Percentiles rank a stretch among this genome's conserved stretches.
Conservation (phyloP, 1,284 basidiomycete genomes). For the Heterobasidion annosum region DNA sequence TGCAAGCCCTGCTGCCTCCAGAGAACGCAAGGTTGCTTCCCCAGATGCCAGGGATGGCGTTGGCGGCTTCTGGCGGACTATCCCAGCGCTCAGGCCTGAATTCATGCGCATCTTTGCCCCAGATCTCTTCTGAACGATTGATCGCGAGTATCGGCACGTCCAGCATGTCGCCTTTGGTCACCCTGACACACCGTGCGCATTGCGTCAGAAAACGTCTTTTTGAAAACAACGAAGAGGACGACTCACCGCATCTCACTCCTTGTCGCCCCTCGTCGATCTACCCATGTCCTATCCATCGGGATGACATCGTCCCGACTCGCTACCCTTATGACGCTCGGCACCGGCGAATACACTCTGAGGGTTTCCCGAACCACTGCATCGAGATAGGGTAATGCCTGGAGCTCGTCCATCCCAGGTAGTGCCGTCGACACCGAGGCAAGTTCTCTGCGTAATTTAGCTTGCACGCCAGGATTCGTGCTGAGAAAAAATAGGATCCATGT, state of each 20-base stretch:
- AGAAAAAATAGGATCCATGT: conserved; percentile 63
- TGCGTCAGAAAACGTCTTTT: background rate
- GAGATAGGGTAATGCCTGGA: conserved; percentile 52
- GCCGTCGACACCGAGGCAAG: conserved; percentile 29
- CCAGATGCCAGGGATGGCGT: conserved; percentile 21
- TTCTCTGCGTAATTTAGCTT: conserved; percentile 66
- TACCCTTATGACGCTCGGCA: conserved; percentile 42
- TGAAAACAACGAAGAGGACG: background rate
- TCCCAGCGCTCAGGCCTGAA: conserved; percentile 24
- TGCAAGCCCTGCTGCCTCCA: conserved; percentile 19
- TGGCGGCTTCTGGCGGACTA: conserved; percentile 11
- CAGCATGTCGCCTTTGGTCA: conserved; percentile 8
- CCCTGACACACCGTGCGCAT: background rate
- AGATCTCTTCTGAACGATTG: conserved; percentile 15
- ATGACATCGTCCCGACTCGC: conserved; percentile 47
- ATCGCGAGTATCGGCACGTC: conserved; percentile 8
- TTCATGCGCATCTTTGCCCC: conserved; percentile 19
- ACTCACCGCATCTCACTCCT: conserved; percentile 13
- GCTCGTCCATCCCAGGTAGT: conserved; percentile 42
- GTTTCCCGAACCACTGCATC: conserved; percentile 64
- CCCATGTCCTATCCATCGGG: conserved; percentile 30
- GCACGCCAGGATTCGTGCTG: conserved; percentile 41
- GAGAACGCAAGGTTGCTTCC: conserved; percentile 22
- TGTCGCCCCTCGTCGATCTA: conserved; percentile 13
- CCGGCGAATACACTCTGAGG: conserved; percentile 58